Evolutionary conservation across 2,329 filamentous ascomycete genomes (phyloP).

Genomic region (Elsinoe fawcettii): DNA sequence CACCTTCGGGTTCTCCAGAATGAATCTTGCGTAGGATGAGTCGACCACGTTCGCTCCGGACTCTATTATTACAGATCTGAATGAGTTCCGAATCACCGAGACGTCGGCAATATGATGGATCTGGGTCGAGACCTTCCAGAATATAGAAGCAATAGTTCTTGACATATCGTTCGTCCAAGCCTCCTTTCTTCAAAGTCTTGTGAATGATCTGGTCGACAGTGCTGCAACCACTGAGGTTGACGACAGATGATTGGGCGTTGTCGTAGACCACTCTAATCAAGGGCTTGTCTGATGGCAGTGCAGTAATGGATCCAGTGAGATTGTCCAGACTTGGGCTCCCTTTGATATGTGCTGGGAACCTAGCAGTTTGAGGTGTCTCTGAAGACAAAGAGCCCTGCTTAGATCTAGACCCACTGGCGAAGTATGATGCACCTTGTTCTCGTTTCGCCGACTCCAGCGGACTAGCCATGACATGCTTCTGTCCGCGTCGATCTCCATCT

Average conservation of each 20-base stretch:
- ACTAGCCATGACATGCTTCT: conserved; percentile 54
- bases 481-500: conserved; percentile 49
- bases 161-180: conserved; percentile 80
- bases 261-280: conserved; percentile 91
- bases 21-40: conserved; percentile 91
- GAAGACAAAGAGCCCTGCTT: conserved; percentile 29
- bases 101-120: conserved; percentile 71
- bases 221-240: conserved; percentile 86
- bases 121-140: conserved; percentile 73
- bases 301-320: conserved; percentile 65
- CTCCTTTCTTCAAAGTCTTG: conserved; percentile 79
- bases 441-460: conserved; percentile 48
- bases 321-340: conserved; percentile 80
- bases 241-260: conserved; percentile 81
- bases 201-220: conserved; percentile 89
- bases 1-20: conserved; percentile 75
- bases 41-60: conserved; percentile 77
- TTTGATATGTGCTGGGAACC: conserved; percentile 62
- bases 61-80: conserved; percentile 80
- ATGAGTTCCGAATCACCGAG: conserved; percentile 82
- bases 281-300: conserved; percentile 75
- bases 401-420: conserved; percentile 30
- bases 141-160: conserved; percentile 97
- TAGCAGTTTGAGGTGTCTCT: conserved; percentile 54
- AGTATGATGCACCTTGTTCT: conserved; percentile 46